A percentile compares a stretch with the other conserved stretches of the same genome.
Conservation (phyloP, 2,329 filamentous ascomycete genomes). For the Aureobasidium mangrovei region DNA sequence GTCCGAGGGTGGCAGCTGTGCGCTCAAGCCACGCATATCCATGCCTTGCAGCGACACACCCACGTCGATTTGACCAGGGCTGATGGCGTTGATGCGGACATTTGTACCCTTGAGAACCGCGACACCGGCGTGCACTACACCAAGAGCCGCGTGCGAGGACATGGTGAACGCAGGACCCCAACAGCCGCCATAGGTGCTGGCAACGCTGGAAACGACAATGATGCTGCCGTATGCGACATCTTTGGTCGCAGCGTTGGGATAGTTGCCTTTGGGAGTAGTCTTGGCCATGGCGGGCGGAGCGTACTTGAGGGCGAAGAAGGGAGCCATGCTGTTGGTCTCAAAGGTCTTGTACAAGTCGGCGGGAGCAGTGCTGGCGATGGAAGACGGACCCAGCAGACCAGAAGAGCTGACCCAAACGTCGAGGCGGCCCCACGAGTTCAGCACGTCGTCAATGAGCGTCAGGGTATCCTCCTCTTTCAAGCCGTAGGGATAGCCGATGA, state of each 20-base stretch:
- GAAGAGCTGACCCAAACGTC: constrained; percentile 55
- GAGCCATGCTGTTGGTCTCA: constrained; percentile 52
- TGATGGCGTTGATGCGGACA: constrained; percentile 50
- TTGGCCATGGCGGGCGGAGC: constrained; percentile 56
- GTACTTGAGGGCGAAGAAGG: constrained; percentile 58
- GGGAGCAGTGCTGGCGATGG: constrained; percentile 48
- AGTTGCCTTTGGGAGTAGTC: constrained; percentile 44
- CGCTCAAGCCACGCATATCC: constrained; percentile 42
- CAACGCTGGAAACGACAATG: constrained; percentile 52
- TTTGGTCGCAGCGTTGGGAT: constrained; percentile 54
- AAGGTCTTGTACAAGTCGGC: constrained; percentile 49
- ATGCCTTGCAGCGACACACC: constrained; percentile 41
- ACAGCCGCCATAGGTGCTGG: constrained; percentile 48
- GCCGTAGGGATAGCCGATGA: constrained; percentile 54
- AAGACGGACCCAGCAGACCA: constrained; percentile 48
- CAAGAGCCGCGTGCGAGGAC: constrained; percentile 51
- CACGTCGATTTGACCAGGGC: constrained; percentile 39
- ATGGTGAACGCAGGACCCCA: constrained; percentile 56
- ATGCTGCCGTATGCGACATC: constrained; percentile 53
- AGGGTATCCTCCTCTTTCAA: constrained; percentile 53
- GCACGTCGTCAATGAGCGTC: constrained; percentile 52
- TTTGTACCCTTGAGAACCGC: constrained; percentile 50
- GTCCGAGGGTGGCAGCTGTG: constrained; percentile 48
- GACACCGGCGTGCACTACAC: constrained; percentile 51
- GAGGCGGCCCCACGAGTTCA: constrained; percentile 50